These are phyloP conservation scores for Podila clonocystis DNA, from an alignment of 192 early-diverging fungal species.

Conservation along the genomic window DNA sequence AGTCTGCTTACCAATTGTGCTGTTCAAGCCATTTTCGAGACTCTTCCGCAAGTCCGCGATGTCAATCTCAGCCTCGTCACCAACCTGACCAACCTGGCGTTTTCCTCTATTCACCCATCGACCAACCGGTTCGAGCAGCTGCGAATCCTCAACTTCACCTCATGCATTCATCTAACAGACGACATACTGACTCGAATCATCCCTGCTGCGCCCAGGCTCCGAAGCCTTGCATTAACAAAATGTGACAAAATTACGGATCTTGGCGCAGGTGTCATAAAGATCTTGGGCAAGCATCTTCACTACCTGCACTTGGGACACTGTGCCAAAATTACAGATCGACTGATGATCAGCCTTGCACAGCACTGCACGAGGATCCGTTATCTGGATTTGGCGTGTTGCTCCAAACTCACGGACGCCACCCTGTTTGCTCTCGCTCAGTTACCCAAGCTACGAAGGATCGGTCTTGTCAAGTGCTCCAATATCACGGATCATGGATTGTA, in stretches of 20 bases:
- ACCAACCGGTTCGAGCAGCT: conserved; percentile 57
- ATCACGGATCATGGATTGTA: conserved; percentile 63
- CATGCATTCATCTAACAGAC: conserved; percentile 56
- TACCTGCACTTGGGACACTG: conserved; percentile 69
- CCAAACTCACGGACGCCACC: conserved; percentile 58
- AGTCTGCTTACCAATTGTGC: conserved; percentile 53
- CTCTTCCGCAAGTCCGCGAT: conserved; percentile 59
- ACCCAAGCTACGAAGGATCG: conserved; percentile 63
- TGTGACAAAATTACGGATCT: conserved; percentile 64
- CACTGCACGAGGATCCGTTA: conserved; percentile 64
- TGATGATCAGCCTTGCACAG: conserved; percentile 55
- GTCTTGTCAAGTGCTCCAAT: conserved; percentile 69
- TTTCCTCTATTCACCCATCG: conserved; percentile 33
- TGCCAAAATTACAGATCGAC: conserved; percentile 55
- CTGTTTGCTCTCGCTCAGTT: conserved; percentile 62
- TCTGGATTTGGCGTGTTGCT: conserved; percentile 65
- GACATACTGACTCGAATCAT: conserved; percentile 52
- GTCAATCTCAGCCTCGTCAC: conserved; percentile 54
- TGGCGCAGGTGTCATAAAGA: conserved; percentile 56
- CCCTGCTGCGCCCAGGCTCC: conserved; percentile 58
- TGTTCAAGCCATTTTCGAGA: conserved; percentile 53
- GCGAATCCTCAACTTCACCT: conserved; percentile 63
- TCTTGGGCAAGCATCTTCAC: conserved; percentile 63
- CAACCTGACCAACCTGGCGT: conserved; percentile 49
- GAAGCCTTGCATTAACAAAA: conserved; percentile 65